Conservation (phyloP, 2,329 filamentous ascomycete species). For the Ciborinia camelliae region DNA sequence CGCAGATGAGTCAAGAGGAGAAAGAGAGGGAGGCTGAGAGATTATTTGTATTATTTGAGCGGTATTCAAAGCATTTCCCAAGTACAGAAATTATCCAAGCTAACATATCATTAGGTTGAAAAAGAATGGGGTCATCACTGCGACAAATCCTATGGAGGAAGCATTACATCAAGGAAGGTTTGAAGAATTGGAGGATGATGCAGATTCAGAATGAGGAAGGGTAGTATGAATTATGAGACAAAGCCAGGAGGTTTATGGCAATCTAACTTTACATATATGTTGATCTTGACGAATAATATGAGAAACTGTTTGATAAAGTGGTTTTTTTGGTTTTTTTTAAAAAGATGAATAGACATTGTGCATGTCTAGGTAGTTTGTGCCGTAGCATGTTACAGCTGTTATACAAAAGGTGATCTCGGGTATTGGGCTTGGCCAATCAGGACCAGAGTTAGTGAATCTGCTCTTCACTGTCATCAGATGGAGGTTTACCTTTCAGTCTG, state of each 20-base stretch:
- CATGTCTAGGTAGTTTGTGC: background rate
- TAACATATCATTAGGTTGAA: conserved; percentile 29
- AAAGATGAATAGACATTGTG: background rate
- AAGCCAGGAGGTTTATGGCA: background rate
- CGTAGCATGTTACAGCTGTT: background rate
- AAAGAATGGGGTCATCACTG: conserved; percentile 35
- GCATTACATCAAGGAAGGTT: conserved; percentile 34
- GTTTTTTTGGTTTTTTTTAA: background rate
- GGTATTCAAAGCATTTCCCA: conserved; percentile 25
- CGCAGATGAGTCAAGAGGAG: conserved; percentile 85
- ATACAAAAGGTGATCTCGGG: background rate
- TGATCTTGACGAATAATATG: background rate
- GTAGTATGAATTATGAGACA: background rate
- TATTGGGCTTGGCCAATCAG: background rate
- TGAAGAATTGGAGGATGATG: conserved; percentile 35
- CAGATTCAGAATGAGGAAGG: conserved; percentile 29
- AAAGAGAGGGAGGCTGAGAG: conserved; percentile 69
- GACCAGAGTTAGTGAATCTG: background rate
- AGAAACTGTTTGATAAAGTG: background rate
- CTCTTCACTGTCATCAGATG: background rate
- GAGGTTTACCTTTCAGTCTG: background rate
- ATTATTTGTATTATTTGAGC: conserved; percentile 37
- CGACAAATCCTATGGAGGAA: conserved; percentile 34
- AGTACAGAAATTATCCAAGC: background rate
- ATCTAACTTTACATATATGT: background rate